Percentiles rank a stretch among this genome's conserved stretches.
These are phyloP conservation scores for Scedosporium dehoogii DNA, from an alignment of 2,329 filamentous ascomycete genomes.

Conservation along the genomic window DNA sequence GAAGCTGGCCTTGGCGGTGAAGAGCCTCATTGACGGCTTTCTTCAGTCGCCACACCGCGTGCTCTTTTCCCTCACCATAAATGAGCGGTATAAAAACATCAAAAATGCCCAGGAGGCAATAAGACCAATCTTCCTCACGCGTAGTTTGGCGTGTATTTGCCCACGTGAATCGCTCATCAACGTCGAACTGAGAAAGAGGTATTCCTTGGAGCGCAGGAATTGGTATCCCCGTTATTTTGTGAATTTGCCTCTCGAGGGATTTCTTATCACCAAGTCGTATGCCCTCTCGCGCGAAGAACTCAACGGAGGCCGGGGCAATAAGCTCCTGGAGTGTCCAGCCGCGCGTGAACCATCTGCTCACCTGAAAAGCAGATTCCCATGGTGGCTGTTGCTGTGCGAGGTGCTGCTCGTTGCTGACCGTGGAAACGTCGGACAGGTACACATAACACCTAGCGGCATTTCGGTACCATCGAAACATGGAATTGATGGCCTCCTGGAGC, in stretches of 20 bases:
- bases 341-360: slow-evolving; percentile 10
- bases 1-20: background rate
- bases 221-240: slow-evolving; percentile 15
- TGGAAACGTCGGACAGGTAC: slow-evolving; percentile 11
- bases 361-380: slow-evolving; percentile 6
- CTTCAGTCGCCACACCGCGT: slow-evolving; percentile 22
- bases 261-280: slow-evolving; percentile 13
- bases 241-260: slow-evolving; percentile 13
- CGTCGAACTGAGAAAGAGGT: slow-evolving; percentile 8
- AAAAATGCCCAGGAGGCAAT: slow-evolving; percentile 13
- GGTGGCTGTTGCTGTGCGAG: background rate
- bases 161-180: slow-evolving; percentile 13
- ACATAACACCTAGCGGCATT: slow-evolving; percentile 11
- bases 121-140: slow-evolving; percentile 11
- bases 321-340: slow-evolving; percentile 13
- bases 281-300: slow-evolving; percentile 15
- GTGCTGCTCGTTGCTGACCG: background rate
- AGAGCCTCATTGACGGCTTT: slow-evolving; percentile 17
- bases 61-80: slow-evolving; percentile 12
- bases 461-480: slow-evolving; percentile 14
- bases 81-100: slow-evolving; percentile 11
- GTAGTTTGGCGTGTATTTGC: slow-evolving; percentile 10
- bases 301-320: slow-evolving; percentile 14
- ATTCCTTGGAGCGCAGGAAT: slow-evolving; percentile 9
- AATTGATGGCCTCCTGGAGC: slow-evolving; percentile 11